Evolutionary conservation across 179 eudicot genomes (phyloP).

Genomic region (Beta lomatogona): DNA sequence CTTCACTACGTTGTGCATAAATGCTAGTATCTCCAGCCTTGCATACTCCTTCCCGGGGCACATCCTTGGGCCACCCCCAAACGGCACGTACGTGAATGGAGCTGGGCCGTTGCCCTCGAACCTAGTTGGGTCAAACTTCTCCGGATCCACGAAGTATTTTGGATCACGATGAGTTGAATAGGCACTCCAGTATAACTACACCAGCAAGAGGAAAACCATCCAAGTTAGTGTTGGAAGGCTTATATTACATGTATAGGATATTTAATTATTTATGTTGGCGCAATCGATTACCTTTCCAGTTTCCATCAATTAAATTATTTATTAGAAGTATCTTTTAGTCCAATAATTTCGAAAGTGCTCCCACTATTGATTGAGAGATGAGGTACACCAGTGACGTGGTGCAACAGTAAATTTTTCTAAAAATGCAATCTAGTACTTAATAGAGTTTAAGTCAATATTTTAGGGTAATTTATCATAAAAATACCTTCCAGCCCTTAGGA

Average conservation of each 20-base stretch:
- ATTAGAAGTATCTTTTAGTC: too few relatives aligned
- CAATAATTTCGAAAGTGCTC: too few relatives aligned
- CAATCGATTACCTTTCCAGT: too few relatives aligned
- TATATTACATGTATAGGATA: too few relatives aligned
- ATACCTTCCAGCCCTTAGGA: slow-evolving; percentile 41
- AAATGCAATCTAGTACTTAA: background rate
- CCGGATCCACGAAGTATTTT: slow-evolving; percentile 27
- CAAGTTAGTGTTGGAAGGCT: background rate
- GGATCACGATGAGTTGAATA: slow-evolving; percentile 33
- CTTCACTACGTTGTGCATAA: slow-evolving; percentile 41
- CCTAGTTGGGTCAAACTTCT: slow-evolving; percentile 33
- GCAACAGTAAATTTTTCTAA: too few relatives aligned
- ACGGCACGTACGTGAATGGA: slow-evolving; percentile 35
- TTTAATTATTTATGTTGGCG: too few relatives aligned
- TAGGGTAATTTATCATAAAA: background rate
- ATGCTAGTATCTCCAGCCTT: slow-evolving; percentile 33
- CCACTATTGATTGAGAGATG: too few relatives aligned
- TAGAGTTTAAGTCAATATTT: background rate
- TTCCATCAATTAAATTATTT: too few relatives aligned
- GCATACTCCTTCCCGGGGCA: slow-evolving; percentile 43
- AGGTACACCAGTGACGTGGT: too few relatives aligned
- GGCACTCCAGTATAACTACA: slow-evolving; percentile 33
- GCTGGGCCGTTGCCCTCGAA: slow-evolving; percentile 37
- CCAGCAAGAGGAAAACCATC: background rate
- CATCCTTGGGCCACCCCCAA: slow-evolving; percentile 44